phyloP scores from a whole-genome alignment of 305 asterid genomes.

The Fraxinus floribunda region DNA sequence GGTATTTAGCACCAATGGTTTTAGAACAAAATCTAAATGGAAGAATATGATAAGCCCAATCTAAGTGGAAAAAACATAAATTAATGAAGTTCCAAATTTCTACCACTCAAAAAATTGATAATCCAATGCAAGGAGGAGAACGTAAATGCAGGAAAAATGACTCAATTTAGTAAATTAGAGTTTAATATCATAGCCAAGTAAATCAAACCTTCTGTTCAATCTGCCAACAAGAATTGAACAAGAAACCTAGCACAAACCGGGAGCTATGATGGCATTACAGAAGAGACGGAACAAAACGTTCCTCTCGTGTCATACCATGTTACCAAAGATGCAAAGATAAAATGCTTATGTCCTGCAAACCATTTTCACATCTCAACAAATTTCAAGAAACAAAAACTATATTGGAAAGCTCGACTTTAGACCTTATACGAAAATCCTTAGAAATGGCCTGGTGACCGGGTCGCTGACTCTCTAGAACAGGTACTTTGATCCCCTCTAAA shows the following conservation, averaged over 20 bases:
- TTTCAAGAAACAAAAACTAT: slow-evolving; percentile 38
- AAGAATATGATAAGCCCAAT: background rate
- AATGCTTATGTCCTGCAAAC: slow-evolving; percentile 29
- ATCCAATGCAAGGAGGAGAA: background rate
- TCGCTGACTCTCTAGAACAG: slow-evolving; percentile 26
- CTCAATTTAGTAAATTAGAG: slow-evolving; percentile 13
- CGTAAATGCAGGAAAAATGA: background rate
- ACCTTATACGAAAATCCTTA: slow-evolving; percentile 27
- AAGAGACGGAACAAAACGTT: slow-evolving; percentile 15
- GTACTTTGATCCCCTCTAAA: slow-evolving; percentile 32
- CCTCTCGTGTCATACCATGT: slow-evolving; percentile 22
- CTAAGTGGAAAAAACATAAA: background rate
- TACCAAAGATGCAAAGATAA: slow-evolving; percentile 27
- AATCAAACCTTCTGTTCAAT: slow-evolving; percentile 19
- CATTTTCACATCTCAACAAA: slow-evolving; percentile 39
- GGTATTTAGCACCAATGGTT: background rate
- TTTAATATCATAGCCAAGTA: slow-evolving; percentile 26
- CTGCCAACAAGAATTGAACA: slow-evolving; percentile 3
- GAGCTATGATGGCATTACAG: slow-evolving; percentile 13
- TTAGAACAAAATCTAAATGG: background rate
- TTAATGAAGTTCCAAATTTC: background rate
- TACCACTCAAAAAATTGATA: background rate
- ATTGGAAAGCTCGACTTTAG: slow-evolving; percentile 33
- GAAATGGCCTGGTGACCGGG: slow-evolving; percentile 22
- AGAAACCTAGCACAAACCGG: background rate